Percentiles rank a stretch among this genome's conserved stretches.
Conservation (phyloP, 208 protist genomes). For the Acanthamoeba royreba region DNA sequence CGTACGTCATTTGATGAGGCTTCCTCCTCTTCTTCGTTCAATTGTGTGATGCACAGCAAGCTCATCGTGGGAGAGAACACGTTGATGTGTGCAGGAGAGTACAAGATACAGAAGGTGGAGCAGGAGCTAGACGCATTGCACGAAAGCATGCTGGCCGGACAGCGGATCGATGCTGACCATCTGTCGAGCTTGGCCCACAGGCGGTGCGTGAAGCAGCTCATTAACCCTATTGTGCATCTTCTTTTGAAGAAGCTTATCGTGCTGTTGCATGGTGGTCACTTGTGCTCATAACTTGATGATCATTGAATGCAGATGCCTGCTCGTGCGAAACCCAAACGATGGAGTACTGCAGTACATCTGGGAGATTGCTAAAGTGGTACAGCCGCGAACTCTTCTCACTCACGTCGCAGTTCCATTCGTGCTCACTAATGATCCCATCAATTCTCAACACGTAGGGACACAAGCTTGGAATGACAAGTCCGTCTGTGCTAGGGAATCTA, state of each 20-base stretch:
- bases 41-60: neutral
- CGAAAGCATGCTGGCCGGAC: neutral
- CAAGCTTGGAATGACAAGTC: neutral
- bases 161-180: neutral
- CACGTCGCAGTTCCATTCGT: neutral
- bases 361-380: constrained; percentile 6
- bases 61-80: neutral
- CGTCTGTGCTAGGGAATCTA: neutral
- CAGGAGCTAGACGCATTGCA: neutral
- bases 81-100: neutral
- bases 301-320: neutral
- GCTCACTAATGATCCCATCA: neutral
- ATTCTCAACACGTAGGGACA: neutral
- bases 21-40: neutral
- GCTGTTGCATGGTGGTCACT: too few species aligned
- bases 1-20: neutral
- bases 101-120: neutral
- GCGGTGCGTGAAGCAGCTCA: neutral
- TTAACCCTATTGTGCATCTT: neutral
- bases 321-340: neutral
- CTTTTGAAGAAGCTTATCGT: neutral
- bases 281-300: neutral
- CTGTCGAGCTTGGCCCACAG: neutral
- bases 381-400: neutral
- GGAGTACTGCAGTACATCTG: neutral